Base-by-base conservation (phyloP, 1,284 basidiomycete genomes). In the Exobasidium cylindrosporum region DNA sequence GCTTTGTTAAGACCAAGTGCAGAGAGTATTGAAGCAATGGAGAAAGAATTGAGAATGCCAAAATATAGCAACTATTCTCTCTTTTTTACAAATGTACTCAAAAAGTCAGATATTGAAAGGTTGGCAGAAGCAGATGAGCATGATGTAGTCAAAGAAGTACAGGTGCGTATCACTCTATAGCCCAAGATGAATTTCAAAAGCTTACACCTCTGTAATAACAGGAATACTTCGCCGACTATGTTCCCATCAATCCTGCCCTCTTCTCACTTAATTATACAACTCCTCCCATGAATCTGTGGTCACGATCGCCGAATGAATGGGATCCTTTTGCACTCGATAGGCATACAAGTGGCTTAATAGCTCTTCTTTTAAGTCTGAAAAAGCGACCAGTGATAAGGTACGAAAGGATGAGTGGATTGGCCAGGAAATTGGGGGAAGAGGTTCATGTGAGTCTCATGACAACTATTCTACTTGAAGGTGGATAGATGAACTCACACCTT, bases 331-430 rank as follows among this genome's bases (percentile, higher is more conserved):
- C 91, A 6, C 84, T 98, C 26, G 86, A 91, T 59, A 85, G 87
- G 28, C 86, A 90, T 43, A 86, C 91, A 13, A 87, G 91, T 73
- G 91, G 92, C 3, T 85, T 99, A n/a, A 84, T 87, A 0, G 89
- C 94, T 0, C 87, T 95, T 3, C 84, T 98, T 45, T 85, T 99
- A 32, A 96, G 93, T 75, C 83, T 99, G 69, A 97, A 92, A 85
- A 98, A 98, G 84, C 91, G 90, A 73, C 94, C 94, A 0, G 81
- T 91, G 23, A 91, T 99, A 61, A 86, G 96, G 5, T 98, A 95
- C 81, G 95, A 98, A 81, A 87, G 87, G 76, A 96, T 94, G 89
- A 93, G 91, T 64, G 82, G 84, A 0, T 89, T 96, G 84, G 94
- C 94, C 1, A 91, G 89, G 82, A 92, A 90, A 79, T 83, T 99